Evolutionary conservation across 2,329 filamentous ascomycete genomes (phyloP), one percentile per base, ranked within the genome.

Genomic region (Nannizziopsis barbatae): DNA sequence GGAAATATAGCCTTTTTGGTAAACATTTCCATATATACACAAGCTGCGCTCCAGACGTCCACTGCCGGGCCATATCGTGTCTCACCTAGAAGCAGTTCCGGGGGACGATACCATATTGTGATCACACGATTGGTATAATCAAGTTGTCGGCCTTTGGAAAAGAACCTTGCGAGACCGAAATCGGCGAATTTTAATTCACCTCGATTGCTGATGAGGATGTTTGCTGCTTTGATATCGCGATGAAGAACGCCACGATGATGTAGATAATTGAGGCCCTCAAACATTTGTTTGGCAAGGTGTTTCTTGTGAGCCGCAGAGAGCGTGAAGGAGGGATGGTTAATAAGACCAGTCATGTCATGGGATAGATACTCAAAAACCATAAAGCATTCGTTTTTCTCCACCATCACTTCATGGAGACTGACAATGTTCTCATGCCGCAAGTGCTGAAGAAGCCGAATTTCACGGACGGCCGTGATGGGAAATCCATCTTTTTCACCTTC

Each of bases 361-460:
- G 92, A 90, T 30, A 96, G 75, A 62, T 98, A 98, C 65, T 98
- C 92, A 56, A 98, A 98, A 2, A 98, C 92, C 92, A 98, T 98
- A 68, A 94, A 98, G 65, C 92, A 98, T 66, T 96, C 89, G 57
- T 96, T 96, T 62, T 84, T 86, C 68, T 98, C 92, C 1, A 98
- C 92, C 92, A 98, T 98, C 56, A 98, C 96, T 65, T 98, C 92
- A 61, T 95, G 84, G 41, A 98, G 72, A 53, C 79, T 81, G 49
- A 98, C 73, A 47, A 96, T 79, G 60, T 98, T 98, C 51, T 80
- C 75, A 63, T 96, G 92, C 12, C 84, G 87, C 12, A 98, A 73
- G 57, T 95, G 81, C 70, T 98, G 96, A 48, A 98, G 76, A 22
- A 98, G 76, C 71, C 95, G 95, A 71, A 98, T 95, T 65, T 98